Percentiles rank a stretch among this genome's conserved stretches.
Conservation (phyloP, 768 basidiomycete genomes). For the Phaffia tasmanica region DNA sequence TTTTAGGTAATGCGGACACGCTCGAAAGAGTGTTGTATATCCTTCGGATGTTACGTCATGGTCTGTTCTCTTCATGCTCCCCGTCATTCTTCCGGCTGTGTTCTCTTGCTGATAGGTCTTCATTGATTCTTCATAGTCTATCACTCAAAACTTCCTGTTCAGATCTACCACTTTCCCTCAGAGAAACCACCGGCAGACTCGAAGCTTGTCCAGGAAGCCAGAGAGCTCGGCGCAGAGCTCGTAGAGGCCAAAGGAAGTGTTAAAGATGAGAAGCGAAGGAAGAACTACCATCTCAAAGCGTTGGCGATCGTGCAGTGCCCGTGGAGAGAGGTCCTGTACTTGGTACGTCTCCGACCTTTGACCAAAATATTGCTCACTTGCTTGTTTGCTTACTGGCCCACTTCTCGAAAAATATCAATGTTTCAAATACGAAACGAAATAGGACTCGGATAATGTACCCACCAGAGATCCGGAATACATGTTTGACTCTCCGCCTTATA, state of each 20-base stretch:
- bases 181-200: slow-evolving; percentile 36
- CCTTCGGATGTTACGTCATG: slow-evolving; percentile 18
- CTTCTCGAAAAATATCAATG: not conserved
- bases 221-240: slow-evolving; percentile 29
- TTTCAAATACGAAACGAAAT: not conserved
- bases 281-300: slow-evolving; percentile 37
- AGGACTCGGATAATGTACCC: slow-evolving; percentile 27
- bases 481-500: slow-evolving; percentile 40
- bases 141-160: slow-evolving; percentile 33
- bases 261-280: slow-evolving; percentile 36
- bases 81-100: slow-evolving; percentile 32
- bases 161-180: slow-evolving; percentile 40
- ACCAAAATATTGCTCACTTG: not conserved
- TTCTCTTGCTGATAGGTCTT: slow-evolving; percentile 34
- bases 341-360: slow-evolving; percentile 31
- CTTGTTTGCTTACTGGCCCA: not conserved
- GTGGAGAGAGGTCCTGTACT: slow-evolving; percentile 40
- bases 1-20: slow-evolving; percentile 37
- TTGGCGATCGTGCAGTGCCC: slow-evolving; percentile 36
- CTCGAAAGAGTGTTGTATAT: slow-evolving; percentile 29
- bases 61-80: slow-evolving; percentile 23
- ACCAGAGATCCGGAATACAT: slow-evolving; percentile 37
- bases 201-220: slow-evolving; percentile 29
- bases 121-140: slow-evolving; percentile 16
- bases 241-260: slow-evolving; percentile 34